Base-by-base conservation (phyloP, 2,329 filamentous ascomycete genomes). In the Berkeleyomyces basicola region DNA sequence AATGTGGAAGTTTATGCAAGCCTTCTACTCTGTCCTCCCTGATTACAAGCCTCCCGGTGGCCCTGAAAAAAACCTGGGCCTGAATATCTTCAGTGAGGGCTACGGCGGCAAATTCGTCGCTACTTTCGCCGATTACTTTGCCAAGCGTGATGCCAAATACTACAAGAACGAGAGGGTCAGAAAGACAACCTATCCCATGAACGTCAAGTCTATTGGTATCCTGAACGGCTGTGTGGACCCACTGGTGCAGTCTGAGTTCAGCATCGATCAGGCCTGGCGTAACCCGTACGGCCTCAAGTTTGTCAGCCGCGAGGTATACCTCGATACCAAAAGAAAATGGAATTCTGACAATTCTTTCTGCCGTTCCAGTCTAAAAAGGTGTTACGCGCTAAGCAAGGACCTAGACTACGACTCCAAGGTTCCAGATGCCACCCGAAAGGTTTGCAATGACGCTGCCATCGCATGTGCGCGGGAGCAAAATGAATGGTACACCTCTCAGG, bases 81-180 rank as follows among this genome's bases (percentile, higher is more conserved):
- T 88, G 61, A 83, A 84, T 67, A 73, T 88, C 3, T 87, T 86
- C 65, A 79, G 83, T 0, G 84, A 89, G 70, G 85, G 82, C 71
- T 86, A 88, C 70, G 82, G 84, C 42, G 87, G 87, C 10, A 80
- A 83, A 63, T 90, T 88, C 67, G 86, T 83, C 0, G 84, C 84
- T 1, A 74, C 80, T 1, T 86, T 88, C 67, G 82, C 83, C 9
- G 74, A 76, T 23, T 71, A 76, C 31, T 81, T 78, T 73, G 77
- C 85, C 67, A 70, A 80, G 63, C 84, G 89, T 71, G 90, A 89
- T 67, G 70, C 74, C 16, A 75, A 75, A 61, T 71, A 33, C n/a
- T 33, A 55, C 3, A 14, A 7, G 2, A n/a, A 3, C 47, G 43
- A n/a, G 11, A n/a, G 23, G 23, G 23, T n/a, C 7, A n/a, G 33